These are phyloP conservation scores for Fonsecaea pedrosoi DNA, from an alignment of 2,329 filamentous ascomycete species.

Conservation along the genomic window DNA sequence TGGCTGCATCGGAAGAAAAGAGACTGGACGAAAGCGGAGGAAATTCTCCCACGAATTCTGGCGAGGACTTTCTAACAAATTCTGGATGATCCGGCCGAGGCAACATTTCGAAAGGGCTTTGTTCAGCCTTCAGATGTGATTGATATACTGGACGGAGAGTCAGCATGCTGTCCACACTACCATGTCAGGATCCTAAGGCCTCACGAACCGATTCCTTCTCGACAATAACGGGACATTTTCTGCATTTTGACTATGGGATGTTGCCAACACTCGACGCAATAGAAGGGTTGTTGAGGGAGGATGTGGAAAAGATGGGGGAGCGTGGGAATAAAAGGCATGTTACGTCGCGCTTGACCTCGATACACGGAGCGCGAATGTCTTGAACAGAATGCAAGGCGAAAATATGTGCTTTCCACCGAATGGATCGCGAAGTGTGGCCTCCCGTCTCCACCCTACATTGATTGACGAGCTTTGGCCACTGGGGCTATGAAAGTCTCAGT, in stretches of 20 bases:
- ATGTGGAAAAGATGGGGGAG: conserved; percentile 9
- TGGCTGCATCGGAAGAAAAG: conserved; percentile 32
- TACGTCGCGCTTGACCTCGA: conserved; percentile 18
- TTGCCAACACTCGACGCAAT: background rate
- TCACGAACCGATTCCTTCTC: conserved; percentile 3
- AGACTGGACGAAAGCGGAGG: conserved; percentile 36
- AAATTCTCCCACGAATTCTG: conserved; percentile 30
- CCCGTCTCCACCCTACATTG: conserved; percentile 23
- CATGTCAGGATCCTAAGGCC: background rate
- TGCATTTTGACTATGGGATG: background rate
- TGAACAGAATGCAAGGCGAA: conserved; percentile 37
- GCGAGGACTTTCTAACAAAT: conserved; percentile 28
- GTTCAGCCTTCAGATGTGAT: conserved; percentile 24
- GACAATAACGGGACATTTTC: conserved; percentile 5
- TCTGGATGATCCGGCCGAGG: conserved; percentile 22
- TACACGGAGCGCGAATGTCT: conserved; percentile 31
- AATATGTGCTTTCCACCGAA: conserved; percentile 31
- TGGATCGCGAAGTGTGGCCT: conserved; percentile 29
- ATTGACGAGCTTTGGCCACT: conserved; percentile 21
- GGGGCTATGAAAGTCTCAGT: conserved; percentile 26
- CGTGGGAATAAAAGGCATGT: conserved; percentile 16
- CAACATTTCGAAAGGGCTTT: conserved; percentile 28
- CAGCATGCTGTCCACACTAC: background rate
- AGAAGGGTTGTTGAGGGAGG: conserved; percentile 8
- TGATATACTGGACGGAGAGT: conserved; percentile 14